Evolutionary conservation across 2,329 filamentous ascomycete genomes (phyloP), one percentile per base, ranked within the genome.

Genomic region (Trichoderma brevicompactum): DNA sequence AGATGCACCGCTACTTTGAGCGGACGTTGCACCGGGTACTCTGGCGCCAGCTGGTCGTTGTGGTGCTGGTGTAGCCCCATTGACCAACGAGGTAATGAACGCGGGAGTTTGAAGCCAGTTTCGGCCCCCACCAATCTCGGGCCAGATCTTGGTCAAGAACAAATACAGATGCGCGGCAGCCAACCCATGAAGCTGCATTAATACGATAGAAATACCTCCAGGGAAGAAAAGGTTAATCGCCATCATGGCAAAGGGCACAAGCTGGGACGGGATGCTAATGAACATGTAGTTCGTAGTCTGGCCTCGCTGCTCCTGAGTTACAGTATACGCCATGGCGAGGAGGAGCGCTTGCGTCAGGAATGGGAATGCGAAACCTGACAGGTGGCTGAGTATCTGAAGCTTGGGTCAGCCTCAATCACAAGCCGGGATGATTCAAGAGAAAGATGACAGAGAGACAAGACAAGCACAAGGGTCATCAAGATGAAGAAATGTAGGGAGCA

Each of bases 161-260:
- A 98, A 92, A 78, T 92, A 96, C 19, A 95, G 73, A 76, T 99
- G 95, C 5, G 94, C 94, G 12, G 94, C 92, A 49, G 96, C 69
- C 10, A 99, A 82, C n/a, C 95, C 95, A 40, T 87, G 91, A 5
- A 87, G 77, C 73, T 96, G 88, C 4, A 88, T 72, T 64, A 91
- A 74, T 10, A 91, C 84, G 17, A 78, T 79, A 3, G 76, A 70
- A 41, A 83, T 82, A 10, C 89, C 89, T 5, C 79, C 82, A 0
- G 72, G 74, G 74, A 91, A 86, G 61, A 98, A 80, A 23, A 96
- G 82, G 10, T 89, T 90, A 72, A 92, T 80, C 15, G 88, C 77
- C 50, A 98, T 85, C 84, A 96, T 91, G 69, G 89, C 89, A 74
- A 89, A 91, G 2, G 95, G 95, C 36, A 95, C 82, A 73, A 89